These are phyloP conservation scores for Sarcodon aspratus DNA, from an alignment of 768 basidiomycete genomes.

Conservation along the genomic window DNA sequence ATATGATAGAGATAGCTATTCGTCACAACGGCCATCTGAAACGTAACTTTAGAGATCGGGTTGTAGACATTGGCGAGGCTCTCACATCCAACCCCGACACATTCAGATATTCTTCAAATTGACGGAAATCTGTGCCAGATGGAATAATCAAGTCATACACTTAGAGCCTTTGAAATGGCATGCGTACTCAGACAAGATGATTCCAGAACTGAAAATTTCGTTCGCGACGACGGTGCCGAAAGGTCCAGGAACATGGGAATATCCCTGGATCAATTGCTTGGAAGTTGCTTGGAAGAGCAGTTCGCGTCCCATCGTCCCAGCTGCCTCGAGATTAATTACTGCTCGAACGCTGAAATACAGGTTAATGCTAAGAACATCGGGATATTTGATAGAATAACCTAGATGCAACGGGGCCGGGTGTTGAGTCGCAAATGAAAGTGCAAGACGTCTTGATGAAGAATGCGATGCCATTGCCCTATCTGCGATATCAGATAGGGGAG, in stretches of 20 bases:
- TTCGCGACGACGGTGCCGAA: slow-evolving; percentile 85
- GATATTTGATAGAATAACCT: slow-evolving; percentile 36
- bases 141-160: not conserved
- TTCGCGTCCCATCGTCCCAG: slow-evolving; percentile 80
- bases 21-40: slow-evolving; percentile 80
- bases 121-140: slow-evolving; percentile 74
- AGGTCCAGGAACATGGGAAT: slow-evolving; percentile 77
- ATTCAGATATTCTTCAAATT: slow-evolving; percentile 83
- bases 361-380: not conserved
- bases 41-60: not conserved
- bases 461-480: too few species aligned
- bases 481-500: too few species aligned
- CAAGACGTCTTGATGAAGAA: too few species aligned
- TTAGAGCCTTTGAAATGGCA: not conserved
- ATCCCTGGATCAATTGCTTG: slow-evolving; percentile 88
- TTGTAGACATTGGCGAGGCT: slow-evolving; percentile 1
- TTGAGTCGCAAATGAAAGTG: slow-evolving; percentile 61
- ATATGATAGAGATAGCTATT: slow-evolving; percentile 95
- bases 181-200: slow-evolving; percentile 79
- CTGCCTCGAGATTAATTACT: slow-evolving; percentile 89
- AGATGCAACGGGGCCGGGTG: slow-evolving; percentile 57
- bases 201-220: slow-evolving; percentile 86
- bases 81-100: slow-evolving; percentile 85
- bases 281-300: slow-evolving; percentile 94
- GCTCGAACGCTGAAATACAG: slow-evolving; percentile 53